Evolutionary conservation across 805 yeast species (phyloP).

Genomic region (Candida pseudofarinosa): DNA sequence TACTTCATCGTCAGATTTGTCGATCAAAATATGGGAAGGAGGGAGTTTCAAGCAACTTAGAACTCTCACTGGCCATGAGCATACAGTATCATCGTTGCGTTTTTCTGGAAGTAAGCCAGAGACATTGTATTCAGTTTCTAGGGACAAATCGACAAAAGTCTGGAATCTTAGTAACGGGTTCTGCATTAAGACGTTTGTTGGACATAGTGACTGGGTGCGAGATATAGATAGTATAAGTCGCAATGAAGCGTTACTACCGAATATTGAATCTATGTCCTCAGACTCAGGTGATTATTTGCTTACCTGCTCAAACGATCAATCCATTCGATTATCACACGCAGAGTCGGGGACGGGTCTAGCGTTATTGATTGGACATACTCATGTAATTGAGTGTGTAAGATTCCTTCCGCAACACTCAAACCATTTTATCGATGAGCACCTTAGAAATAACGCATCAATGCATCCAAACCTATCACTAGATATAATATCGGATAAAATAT

Average conservation of each 20-base stretch:
- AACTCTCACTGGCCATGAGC: constrained; percentile 81
- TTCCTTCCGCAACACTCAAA: constrained; percentile 58
- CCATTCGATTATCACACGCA: constrained; percentile 63
- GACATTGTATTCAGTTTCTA: constrained; percentile 54
- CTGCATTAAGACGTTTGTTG: constrained; percentile 60
- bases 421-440: constrained; percentile 43
- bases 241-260: constrained; percentile 12
- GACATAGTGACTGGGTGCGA: constrained; percentile 90
- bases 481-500: constrained; percentile 22
- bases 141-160: constrained; percentile 56
- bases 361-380: constrained; percentile 70
- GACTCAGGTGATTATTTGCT: constrained; percentile 53
- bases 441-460: constrained; percentile 26
- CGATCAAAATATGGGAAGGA: constrained; percentile 71
- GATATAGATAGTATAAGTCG: constrained; percentile 43
- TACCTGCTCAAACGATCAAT: constrained; percentile 77
- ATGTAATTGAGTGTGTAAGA: constrained; percentile 72
- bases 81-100: constrained; percentile 64
- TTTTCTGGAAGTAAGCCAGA: constrained; percentile 47
- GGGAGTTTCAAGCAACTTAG: constrained; percentile 49
- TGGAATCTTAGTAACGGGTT: constrained; percentile 72
- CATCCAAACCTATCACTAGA: constrained; percentile 32
- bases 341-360: constrained; percentile 65
- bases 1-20: constrained; percentile 49
- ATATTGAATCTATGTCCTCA: constrained; percentile 7